These are phyloP conservation scores for Phyllosticta paracitricarpa DNA, from an alignment of 2,329 filamentous ascomycete species.

Conservation along the genomic window DNA sequence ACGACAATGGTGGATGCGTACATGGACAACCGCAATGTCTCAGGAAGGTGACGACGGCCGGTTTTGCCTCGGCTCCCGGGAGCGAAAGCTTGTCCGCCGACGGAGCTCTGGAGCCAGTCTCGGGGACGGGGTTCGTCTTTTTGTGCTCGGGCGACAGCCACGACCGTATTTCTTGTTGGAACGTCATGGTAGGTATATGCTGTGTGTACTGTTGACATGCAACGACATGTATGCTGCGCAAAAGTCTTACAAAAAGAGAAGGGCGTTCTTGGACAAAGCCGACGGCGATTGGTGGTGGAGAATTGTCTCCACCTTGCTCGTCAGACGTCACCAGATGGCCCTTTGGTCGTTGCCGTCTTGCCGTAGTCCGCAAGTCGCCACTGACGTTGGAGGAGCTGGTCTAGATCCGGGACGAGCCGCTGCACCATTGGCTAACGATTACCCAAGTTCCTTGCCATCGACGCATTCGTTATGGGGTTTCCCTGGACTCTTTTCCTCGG, in stretches of 20 bases:
- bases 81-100: slow-evolving; percentile 42
- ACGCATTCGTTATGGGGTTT: not conserved
- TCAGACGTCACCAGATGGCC: not conserved
- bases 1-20: slow-evolving; percentile 27
- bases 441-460: not conserved
- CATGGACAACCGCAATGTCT: slow-evolving; percentile 67
- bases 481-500: too few relatives aligned
- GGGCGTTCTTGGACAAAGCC: not conserved
- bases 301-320: not conserved
- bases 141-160: slow-evolving; percentile 29
- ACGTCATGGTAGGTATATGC: slow-evolving; percentile 21
- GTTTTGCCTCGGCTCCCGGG: slow-evolving; percentile 41
- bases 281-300: not conserved
- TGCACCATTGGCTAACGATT: not conserved
- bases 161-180: slow-evolving; percentile 32
- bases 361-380: not conserved
- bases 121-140: slow-evolving; percentile 34
- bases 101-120: slow-evolving; percentile 48
- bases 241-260: not conserved
- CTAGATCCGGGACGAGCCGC: not conserved
- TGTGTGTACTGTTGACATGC: not conserved
- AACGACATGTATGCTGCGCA: not conserved
- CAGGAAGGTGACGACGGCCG: slow-evolving; percentile 56
- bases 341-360: not conserved
- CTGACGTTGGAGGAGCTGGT: not conserved